phyloP scores from a whole-genome alignment of 2,329 filamentous ascomycete species.

The Cladosporium sp. region DNA sequence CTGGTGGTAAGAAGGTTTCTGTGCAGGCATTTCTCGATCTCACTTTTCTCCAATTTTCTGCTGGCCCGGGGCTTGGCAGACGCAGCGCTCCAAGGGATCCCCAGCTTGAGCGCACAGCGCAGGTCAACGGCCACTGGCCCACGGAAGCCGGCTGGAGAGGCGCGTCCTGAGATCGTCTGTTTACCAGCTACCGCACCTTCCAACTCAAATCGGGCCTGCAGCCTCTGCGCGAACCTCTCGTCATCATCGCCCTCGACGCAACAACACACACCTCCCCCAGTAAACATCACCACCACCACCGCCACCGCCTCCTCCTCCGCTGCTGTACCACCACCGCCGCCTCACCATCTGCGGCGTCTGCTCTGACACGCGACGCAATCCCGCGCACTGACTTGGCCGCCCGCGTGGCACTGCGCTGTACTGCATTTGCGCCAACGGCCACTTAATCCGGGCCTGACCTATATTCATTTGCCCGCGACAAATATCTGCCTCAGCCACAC shows the following conservation, averaged over 20 bases:
- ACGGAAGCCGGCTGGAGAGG: too few species aligned
- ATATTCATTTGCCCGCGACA: conserved; percentile 12
- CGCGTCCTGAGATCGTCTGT: background rate
- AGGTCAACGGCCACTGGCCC: background rate
- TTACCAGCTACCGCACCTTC: background rate
- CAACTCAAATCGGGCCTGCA: background rate
- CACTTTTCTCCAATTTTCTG: background rate
- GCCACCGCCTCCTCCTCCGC: background rate
- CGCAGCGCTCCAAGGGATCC: background rate
- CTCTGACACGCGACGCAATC: conserved; percentile 5
- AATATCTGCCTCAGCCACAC: conserved; percentile 6
- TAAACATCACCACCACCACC: background rate
- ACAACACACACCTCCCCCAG: background rate
- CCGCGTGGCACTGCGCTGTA: conserved; percentile 1
- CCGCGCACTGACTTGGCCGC: conserved; percentile 7
- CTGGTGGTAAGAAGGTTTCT: background rate
- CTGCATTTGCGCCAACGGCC: conserved; percentile 12
- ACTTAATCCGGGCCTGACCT: background rate
- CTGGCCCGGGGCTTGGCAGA: background rate
- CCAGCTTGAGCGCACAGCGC: background rate
- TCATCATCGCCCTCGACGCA: background rate
- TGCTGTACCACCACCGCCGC: background rate
- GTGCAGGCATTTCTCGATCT: background rate
- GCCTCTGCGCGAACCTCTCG: background rate
- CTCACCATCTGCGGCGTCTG: background rate